Evolutionary conservation across 257 asterid species (phyloP).

Genomic region (Petunia secreta): DNA sequence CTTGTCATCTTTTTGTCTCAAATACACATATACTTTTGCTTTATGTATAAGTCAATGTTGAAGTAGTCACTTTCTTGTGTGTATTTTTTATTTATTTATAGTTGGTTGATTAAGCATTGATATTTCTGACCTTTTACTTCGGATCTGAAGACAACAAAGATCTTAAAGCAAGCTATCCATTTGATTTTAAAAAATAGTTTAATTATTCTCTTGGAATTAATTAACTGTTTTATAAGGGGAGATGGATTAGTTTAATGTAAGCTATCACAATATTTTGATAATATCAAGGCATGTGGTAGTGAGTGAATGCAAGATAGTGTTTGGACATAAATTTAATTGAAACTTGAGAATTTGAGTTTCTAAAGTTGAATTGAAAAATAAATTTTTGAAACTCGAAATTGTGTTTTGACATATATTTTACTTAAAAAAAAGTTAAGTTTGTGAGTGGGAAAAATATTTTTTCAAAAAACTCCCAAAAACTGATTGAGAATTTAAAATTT

Average conservation of each 20-base stretch:
- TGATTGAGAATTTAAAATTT: too few relatives aligned
- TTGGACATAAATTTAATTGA: too few relatives aligned
- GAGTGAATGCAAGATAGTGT: slow-evolving; percentile 41
- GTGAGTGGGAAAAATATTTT: too few relatives aligned
- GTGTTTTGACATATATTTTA: too few relatives aligned
- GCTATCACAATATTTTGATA: slow-evolving; percentile 37
- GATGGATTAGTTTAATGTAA: slow-evolving; percentile 38
- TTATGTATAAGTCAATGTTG: background rate
- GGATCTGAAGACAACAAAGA: slow-evolving; percentile 79
- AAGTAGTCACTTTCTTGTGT: background rate
- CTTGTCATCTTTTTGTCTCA: slow-evolving; percentile 45
- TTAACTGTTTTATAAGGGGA: slow-evolving; percentile 37
- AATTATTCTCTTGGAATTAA: slow-evolving; percentile 58
- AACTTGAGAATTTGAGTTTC: too few relatives aligned
- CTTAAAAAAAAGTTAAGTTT: too few relatives aligned
- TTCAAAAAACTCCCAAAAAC: too few relatives aligned
- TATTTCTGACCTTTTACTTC: slow-evolving; percentile 57
- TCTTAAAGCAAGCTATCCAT: slow-evolving; percentile 51
- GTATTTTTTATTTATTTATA: background rate
- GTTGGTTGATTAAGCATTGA: slow-evolving; percentile 16
- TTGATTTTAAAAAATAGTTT: slow-evolving; percentile 33
- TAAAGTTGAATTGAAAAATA: too few relatives aligned
- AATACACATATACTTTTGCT: slow-evolving; percentile 12
- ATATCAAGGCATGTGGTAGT: slow-evolving; percentile 36
- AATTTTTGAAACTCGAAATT: too few relatives aligned